These are phyloP conservation scores for Phycomyces blakesleeanus DNA, from an alignment of 192 early-diverging fungal species.

Conservation along the genomic window DNA sequence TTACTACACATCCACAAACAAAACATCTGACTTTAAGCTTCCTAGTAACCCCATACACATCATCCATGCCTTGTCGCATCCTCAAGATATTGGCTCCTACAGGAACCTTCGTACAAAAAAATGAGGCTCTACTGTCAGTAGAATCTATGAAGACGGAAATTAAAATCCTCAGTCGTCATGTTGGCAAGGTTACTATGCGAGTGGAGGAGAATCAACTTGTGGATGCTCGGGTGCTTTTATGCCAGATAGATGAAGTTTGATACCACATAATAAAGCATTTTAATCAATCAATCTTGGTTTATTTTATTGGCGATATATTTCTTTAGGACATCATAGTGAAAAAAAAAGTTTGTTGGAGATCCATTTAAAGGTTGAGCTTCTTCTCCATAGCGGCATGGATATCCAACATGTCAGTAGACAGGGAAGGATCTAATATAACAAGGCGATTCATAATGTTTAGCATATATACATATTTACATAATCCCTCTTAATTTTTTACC, in stretches of 20 bases:
- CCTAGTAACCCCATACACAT: conserved; percentile 50
- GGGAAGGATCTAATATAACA: conserved; percentile 44
- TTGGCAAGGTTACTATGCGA: conserved; percentile 47
- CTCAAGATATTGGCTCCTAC: conserved; percentile 51
- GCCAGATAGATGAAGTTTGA: conserved; percentile 39
- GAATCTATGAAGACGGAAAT: conserved; percentile 69
- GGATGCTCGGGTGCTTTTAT: conserved; percentile 52
- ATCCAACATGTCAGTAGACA: conserved; percentile 59
- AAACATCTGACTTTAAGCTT: not conserved
- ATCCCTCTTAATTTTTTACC: conserved; percentile 43
- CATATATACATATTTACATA: too few species aligned
- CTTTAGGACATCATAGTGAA: not conserved
- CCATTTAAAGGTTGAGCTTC: conserved; percentile 48
- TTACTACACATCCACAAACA: not conserved
- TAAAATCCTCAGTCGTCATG: conserved; percentile 50
- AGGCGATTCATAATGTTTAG: not conserved
- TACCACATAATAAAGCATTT: not conserved
- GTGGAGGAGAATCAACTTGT: conserved; percentile 59
- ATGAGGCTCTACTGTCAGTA: conserved; percentile 55
- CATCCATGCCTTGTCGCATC: conserved; percentile 62
- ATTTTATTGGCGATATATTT: not conserved
- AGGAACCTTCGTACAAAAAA: conserved; percentile 50
- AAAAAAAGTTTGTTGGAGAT: conserved; percentile 4
- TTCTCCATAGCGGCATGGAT: conserved; percentile 66
- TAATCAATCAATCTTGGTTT: not conserved